These are phyloP conservation scores for Solanum tacnaense DNA, from an alignment of 257 asterid species.

Conservation along the genomic window DNA sequence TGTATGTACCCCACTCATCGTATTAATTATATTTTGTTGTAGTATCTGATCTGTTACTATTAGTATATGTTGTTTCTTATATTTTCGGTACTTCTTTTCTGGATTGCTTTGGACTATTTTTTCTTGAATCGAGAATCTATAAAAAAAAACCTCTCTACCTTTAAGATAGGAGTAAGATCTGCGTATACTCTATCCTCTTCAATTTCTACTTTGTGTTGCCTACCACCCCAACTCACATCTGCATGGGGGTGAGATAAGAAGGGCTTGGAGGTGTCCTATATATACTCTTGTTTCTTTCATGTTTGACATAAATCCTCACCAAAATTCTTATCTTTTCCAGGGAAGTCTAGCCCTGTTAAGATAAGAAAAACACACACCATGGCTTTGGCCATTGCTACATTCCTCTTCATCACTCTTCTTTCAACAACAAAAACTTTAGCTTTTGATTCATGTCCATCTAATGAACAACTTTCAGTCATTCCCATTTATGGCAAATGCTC, in stretches of 20 bases:
- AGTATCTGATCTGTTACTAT: neutral
- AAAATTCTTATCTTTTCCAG: slow-evolving; percentile 7
- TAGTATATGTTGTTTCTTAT: neutral
- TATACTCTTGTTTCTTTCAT: neutral
- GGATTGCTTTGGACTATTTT: neutral
- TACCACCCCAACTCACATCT: neutral
- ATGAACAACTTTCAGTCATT: slow-evolving; percentile 49
- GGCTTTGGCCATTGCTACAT: slow-evolving; percentile 24
- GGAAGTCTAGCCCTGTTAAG: neutral
- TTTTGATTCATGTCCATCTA: slow-evolving; percentile 45
- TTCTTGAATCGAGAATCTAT: no score
- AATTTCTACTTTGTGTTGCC: neutral
- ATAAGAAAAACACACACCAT: slow-evolving; percentile 1
- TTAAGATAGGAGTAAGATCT: no score
- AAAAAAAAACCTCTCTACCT: no score
- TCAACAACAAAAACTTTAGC: slow-evolving; percentile 26
- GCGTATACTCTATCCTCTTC: neutral
- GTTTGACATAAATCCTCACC: neutral
- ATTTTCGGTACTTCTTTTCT: no score
- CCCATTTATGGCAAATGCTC: slow-evolving; percentile 81
- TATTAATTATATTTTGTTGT: neutral
- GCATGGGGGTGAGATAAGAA: neutral
- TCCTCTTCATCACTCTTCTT: slow-evolving; percentile 26
- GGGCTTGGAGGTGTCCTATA: neutral
- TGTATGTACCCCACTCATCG: neutral